A percentile compares a stretch with the other conserved stretches of the same genome.
Evolutionary conservation across 257 asterid species (phyloP).

Genomic region (Fraxinus americana): DNA sequence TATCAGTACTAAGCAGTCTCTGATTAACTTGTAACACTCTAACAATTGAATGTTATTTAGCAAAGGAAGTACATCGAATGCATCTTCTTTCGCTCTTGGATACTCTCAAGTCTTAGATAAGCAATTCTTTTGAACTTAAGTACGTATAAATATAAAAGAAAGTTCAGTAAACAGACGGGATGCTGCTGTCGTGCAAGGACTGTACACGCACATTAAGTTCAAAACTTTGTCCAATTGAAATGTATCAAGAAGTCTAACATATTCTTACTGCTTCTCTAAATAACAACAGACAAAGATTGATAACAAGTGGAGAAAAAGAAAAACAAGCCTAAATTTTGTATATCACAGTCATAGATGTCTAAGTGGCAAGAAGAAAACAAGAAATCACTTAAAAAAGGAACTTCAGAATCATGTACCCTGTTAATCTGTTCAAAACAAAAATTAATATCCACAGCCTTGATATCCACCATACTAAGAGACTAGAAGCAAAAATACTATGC

Average conservation of each 20-base stretch:
- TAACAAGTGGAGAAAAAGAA: neutral
- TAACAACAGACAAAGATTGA: neutral
- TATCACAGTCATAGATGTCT: neutral
- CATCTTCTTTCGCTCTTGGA: neutral
- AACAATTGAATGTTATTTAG: neutral
- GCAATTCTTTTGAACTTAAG: too few relatives aligned
- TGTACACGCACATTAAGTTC: neutral
- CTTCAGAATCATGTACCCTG: neutral
- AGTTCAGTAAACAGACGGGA: neutral
- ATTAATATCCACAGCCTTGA: neutral
- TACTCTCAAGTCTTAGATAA: neutral
- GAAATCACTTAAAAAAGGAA: neutral
- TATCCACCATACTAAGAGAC: conserved; percentile 40
- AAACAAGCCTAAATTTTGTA: neutral
- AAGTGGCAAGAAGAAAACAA: neutral
- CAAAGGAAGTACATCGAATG: neutral
- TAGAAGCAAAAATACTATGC: conserved; percentile 72
- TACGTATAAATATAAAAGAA: too few relatives aligned
- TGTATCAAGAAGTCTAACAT: too few relatives aligned
- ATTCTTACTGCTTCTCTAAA: neutral
- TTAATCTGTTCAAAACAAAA: neutral
- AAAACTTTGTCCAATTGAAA: too few relatives aligned
- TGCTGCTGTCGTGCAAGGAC: neutral
- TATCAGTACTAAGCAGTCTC: neutral
- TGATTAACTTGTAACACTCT: neutral